Percentiles rank a stretch among this genome's conserved stretches.
Conservation (phyloP, 1,284 basidiomycete species). For the Caloboletus firmus region DNA sequence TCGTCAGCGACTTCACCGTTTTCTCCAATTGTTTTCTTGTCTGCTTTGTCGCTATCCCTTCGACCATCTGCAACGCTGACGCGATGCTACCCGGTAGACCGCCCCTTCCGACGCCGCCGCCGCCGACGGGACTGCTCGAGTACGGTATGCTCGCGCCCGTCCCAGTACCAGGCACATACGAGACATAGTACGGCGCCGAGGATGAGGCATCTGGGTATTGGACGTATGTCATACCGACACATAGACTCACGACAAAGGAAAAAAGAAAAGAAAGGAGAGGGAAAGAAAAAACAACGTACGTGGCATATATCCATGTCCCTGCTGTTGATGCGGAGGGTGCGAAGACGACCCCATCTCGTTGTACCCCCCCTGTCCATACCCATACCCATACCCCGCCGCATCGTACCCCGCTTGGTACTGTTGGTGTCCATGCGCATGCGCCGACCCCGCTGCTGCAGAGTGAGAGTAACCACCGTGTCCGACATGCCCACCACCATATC, state of each 20-base stretch:
- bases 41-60: slow-evolving; percentile 27
- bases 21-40: slow-evolving; percentile 26
- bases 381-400: not conserved
- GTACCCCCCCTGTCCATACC: not conserved
- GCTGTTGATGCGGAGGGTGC: not conserved
- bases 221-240: not conserved
- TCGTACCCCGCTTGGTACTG: not conserved
- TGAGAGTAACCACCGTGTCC: not conserved
- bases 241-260: not conserved
- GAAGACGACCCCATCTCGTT: not conserved
- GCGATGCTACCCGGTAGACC: not conserved
- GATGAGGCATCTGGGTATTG: not conserved
- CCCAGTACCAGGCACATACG: slow-evolving; percentile 10
- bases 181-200: not conserved
- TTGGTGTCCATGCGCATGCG: not conserved
- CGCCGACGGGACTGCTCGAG: not conserved
- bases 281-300: slow-evolving; percentile 12
- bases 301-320: slow-evolving; percentile 13
- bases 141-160: not conserved
- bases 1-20: slow-evolving; percentile 17
- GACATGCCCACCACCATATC: not conserved
- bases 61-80: slow-evolving; percentile 24
- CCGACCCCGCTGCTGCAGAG: not conserved
- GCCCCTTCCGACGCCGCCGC: not conserved
- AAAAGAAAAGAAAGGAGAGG: not conserved